Percentiles rank a stretch among this genome's conserved stretches.
phyloP scores from a whole-genome alignment of 305 asterid species.

The Fraxinus velutina region DNA sequence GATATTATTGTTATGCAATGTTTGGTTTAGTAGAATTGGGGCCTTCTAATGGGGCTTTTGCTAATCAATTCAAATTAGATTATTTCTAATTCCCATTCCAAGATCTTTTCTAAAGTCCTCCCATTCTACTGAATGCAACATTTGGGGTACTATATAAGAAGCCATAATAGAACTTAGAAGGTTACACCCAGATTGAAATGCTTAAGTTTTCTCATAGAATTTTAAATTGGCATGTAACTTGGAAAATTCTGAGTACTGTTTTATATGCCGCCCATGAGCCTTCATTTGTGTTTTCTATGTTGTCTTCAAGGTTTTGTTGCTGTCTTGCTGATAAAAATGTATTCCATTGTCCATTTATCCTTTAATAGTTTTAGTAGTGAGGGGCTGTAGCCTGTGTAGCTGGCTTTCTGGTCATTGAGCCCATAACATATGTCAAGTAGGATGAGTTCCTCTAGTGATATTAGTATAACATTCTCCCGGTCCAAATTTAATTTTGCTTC shows the following conservation, averaged over 20 bases:
- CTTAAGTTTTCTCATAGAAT: neutral
- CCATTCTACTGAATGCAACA: neutral
- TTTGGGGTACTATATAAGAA: neutral
- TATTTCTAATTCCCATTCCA: neutral
- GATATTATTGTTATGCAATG: neutral
- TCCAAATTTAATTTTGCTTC: neutral
- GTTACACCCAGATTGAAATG: neutral
- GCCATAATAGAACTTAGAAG: neutral
- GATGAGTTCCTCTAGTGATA: constrained; percentile 1
- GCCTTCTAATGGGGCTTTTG: neutral
- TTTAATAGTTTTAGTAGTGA: neutral
- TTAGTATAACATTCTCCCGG: neutral
- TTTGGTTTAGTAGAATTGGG: neutral
- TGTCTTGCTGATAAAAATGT: neutral
- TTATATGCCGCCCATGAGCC: neutral
- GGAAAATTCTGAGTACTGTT: neutral
- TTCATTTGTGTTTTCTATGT: neutral
- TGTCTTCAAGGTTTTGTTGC: constrained; percentile 4
- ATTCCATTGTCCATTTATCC: neutral
- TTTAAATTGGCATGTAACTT: neutral
- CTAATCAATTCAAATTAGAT: neutral
- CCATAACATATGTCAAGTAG: neutral
- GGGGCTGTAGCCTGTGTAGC: neutral
- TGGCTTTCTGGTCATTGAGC: neutral
- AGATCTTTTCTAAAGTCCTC: neutral